Base-by-base conservation (phyloP, 2,329 filamentous ascomycete species). In the Fusarium poae region DNA sequence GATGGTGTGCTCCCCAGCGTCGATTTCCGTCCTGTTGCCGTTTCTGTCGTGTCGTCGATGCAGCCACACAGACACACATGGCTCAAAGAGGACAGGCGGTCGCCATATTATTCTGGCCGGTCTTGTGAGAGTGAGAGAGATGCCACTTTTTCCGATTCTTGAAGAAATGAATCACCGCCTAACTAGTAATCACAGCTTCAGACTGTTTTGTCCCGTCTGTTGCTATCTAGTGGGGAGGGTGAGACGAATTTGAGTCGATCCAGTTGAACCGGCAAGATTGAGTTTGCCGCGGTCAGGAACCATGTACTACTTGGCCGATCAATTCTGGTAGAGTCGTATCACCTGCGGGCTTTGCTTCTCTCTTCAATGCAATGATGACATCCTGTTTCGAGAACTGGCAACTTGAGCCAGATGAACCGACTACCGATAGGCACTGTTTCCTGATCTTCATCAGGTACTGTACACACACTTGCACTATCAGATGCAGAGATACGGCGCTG, bases 21-120 rank as follows among this genome's bases (percentile, higher is more conserved):
- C n/a, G 58, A 70, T 58, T 68, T 62, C 62, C 59, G 61, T 51
- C 61, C 30, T 56, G 42, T 58, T 69, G 42, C 65, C 48, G 40
- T 67, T 70, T 50, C n/a, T 52, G 56, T 55, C 52, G 34, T 48
- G 53, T 54, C 21, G 9, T n/a, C 20, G 25, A 67, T 65, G 67
- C 50, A 56, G 37, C 56, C 67, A 68, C 63, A 71, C 70, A 57
- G 65, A 72, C 67, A 42, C 67, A 57, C 45, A 63, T 57, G 7
- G 55, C 37, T 64, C 49, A n/a, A 71, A 61, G n/a, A n/a, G 43
- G 57, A 40, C 43, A 50, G 57, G 44, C 25, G 30, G 29, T 44
- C 51, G 44, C 44, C 54, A 32, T 44, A 45, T 23, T 43, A 20
- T 39, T 27, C 48, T 48, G 34, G 45, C 32, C 34, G 39, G 54